Conservation (phyloP, 2,329 filamentous ascomycete species). For the Stylonectria norvegica region DNA sequence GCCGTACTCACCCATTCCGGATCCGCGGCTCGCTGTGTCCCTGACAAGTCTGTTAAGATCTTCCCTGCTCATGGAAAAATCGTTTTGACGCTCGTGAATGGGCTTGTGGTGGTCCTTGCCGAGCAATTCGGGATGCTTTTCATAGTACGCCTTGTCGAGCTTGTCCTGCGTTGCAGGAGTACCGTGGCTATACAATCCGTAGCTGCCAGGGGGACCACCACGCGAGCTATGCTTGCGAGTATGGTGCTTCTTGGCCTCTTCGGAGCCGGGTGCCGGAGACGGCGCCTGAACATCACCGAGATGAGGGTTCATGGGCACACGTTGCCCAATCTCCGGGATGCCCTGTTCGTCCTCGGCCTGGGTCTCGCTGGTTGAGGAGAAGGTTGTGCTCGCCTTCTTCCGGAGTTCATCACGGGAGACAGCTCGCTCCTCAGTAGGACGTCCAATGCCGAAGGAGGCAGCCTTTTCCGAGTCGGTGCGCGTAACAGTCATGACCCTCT, state of each 20-base stretch:
- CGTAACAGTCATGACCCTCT: conserved; percentile 78
- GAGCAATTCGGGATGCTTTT: conserved; percentile 80
- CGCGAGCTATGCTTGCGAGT: conserved; percentile 70
- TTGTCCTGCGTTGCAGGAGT: conserved; percentile 70
- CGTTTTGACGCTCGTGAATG: conserved; percentile 55
- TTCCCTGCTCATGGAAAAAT: conserved; percentile 84
- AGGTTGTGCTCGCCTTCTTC: conserved; percentile 61
- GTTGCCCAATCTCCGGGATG: conserved; percentile 86
- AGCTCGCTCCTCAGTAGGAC: conserved; percentile 48
- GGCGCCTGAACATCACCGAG: conserved; percentile 96
- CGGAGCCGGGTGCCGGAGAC: conserved; percentile 63
- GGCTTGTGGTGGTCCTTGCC: conserved; percentile 67
- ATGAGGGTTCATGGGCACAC: conserved; percentile 89
- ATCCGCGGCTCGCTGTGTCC: conserved; percentile 58
- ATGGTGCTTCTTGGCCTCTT: conserved; percentile 53
- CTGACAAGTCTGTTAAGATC: conserved; percentile 88
- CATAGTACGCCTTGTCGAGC: conserved; percentile 87
- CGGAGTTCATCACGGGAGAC: conserved; percentile 51
- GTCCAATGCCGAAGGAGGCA: conserved; percentile 79
- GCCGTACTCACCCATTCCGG: conserved; percentile 46
- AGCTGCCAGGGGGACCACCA: conserved; percentile 77
- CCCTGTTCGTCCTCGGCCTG: conserved; percentile 67
- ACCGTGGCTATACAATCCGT: conserved; percentile 88
- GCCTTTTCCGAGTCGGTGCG: conserved; percentile 87
- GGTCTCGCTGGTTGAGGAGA: conserved; percentile 50